phyloP scores from a whole-genome alignment of 345 rosid species.

The Psidium guajava region DNA sequence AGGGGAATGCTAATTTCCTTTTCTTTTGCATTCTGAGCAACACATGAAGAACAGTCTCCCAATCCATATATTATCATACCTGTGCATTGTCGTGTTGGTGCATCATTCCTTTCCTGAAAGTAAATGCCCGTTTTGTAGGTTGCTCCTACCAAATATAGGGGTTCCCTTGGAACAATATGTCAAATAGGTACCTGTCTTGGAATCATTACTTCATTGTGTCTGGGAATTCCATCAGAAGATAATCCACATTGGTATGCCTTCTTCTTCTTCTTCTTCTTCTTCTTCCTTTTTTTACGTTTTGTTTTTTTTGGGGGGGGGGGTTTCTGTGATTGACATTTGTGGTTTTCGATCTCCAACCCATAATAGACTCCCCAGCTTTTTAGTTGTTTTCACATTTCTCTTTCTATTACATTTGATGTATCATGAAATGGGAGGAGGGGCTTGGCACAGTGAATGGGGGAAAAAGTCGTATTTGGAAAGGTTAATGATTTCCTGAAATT shows the following conservation, averaged over 20 bases:
- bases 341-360: not conserved
- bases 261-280: no score
- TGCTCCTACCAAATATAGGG: slow-evolving; percentile 71
- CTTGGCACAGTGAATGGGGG: not conserved
- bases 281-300: not conserved
- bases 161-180: slow-evolving; percentile 52
- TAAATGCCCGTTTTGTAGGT: slow-evolving; percentile 27
- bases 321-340: not conserved
- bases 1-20: not conserved
- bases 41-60: not conserved
- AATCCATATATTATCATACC: not conserved
- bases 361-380: not conserved
- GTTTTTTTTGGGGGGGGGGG: not conserved
- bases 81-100: not conserved
- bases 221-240: slow-evolving; percentile 49
- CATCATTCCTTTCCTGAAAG: not conserved
- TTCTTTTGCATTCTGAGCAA: not conserved
- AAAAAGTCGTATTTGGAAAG: not conserved
- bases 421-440: not conserved
- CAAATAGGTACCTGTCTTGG: slow-evolving; percentile 74
- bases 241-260: slow-evolving; percentile 66
- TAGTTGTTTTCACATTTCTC: not conserved
- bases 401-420: not conserved
- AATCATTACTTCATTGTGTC: slow-evolving; percentile 42
- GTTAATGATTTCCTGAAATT: not conserved